Evolutionary conservation across 257 asterid species (phyloP).

Genomic region (Fraxinus anomala): DNA sequence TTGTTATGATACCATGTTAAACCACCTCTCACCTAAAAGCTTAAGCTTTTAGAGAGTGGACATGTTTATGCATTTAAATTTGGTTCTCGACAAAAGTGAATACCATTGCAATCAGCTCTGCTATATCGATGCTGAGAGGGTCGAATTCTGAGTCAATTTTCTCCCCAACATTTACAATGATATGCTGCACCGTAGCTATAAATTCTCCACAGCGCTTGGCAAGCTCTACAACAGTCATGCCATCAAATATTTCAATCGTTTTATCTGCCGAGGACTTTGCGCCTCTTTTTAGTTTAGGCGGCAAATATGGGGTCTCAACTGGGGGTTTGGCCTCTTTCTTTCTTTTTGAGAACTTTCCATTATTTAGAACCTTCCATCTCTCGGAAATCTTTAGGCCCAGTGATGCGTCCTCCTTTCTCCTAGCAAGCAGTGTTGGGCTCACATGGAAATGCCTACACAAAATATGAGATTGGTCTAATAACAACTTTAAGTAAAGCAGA

Average conservation of each 20-base stretch:
- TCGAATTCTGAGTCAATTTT: constrained; percentile 87
- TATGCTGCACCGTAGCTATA: constrained; percentile 57
- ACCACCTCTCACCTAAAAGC: not conserved
- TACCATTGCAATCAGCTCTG: constrained; percentile 97
- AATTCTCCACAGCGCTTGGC: constrained; percentile 86
- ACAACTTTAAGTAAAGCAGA: constrained; percentile 20
- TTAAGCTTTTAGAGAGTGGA: not conserved
- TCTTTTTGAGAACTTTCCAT: constrained; percentile 84
- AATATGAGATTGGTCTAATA: constrained; percentile 19
- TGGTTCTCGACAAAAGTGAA: constrained; percentile 16
- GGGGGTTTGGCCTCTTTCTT: constrained; percentile 52
- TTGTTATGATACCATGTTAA: not conserved
- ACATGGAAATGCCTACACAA: constrained; percentile 66
- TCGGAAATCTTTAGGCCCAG: constrained; percentile 51
- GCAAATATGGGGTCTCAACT: constrained; percentile 74
- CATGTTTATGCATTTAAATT: not conserved
- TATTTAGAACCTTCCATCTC: constrained; percentile 48
- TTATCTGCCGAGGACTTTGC: constrained; percentile 56
- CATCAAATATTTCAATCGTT: constrained; percentile 88
- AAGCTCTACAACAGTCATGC: constrained; percentile 78
- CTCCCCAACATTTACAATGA: constrained; percentile 83
- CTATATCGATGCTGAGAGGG: constrained; percentile 70
- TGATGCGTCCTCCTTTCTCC: constrained; percentile 46
- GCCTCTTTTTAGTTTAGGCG: constrained; percentile 60
- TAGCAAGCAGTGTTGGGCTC: constrained; percentile 55